phyloP scores from a whole-genome alignment of 2,329 filamentous ascomycete species.

The Aspergillus tamarii region DNA sequence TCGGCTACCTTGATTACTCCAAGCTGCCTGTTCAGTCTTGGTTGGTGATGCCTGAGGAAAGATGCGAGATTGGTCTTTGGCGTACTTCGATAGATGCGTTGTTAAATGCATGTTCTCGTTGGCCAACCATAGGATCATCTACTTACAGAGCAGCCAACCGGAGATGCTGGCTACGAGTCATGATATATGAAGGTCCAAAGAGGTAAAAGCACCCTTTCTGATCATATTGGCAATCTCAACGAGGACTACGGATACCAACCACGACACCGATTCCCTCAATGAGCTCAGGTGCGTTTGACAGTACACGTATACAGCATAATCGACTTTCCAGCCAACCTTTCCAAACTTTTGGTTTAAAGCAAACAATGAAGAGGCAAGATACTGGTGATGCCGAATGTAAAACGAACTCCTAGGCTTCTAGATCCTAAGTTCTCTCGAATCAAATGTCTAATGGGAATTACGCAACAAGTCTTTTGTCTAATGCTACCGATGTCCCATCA shows the following conservation, averaged over 20 bases:
- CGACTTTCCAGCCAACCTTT: neutral
- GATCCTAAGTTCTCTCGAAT: neutral
- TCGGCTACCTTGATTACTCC: neutral
- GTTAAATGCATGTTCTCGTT: neutral
- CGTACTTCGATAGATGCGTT: neutral
- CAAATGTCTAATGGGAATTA: neutral
- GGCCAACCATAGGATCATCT: neutral
- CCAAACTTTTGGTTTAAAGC: neutral
- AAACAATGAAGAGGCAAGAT: neutral
- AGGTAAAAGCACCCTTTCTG: neutral
- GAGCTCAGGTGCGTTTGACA: neutral
- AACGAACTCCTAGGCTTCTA: neutral
- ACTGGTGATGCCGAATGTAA: neutral
- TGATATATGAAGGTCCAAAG: neutral
- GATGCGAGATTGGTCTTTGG: neutral
- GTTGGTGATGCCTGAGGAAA: slow-evolving; percentile 5
- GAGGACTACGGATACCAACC: neutral
- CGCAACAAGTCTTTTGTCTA: neutral
- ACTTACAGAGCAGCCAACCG: neutral
- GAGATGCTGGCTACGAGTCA: neutral
- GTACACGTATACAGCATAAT: neutral
- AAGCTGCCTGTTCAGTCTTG: neutral
- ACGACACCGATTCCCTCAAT: neutral
- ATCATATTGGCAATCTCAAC: no score
- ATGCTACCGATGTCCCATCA: neutral